Conservation (phyloP, 805 yeast species). For the Saturnispora mendoncae region DNA sequence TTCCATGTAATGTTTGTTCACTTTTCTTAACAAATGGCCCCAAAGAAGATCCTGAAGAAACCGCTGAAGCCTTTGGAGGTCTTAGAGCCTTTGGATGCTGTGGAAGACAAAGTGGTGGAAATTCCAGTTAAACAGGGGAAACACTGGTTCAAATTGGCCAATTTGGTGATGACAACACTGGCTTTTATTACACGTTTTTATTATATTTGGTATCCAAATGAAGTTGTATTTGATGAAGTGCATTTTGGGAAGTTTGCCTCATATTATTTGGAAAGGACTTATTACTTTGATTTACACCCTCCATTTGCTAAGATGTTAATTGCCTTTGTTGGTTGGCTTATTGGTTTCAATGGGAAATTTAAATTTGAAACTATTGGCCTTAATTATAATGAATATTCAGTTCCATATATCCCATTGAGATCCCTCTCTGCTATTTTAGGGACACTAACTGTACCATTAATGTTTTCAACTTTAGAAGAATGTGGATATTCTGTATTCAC, state of each 20-base stretch:
- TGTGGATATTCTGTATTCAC: constrained; percentile 72
- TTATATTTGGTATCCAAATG: constrained; percentile 53
- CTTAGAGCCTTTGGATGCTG: background rate
- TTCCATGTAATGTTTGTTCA: background rate
- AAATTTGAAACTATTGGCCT: constrained; percentile 88
- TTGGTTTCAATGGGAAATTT: constrained; percentile 87
- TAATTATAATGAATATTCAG: constrained; percentile 64
- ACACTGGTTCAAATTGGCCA: constrained; percentile 26
- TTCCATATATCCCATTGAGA: constrained; percentile 81
- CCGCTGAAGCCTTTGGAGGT: background rate
- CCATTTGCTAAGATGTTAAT: constrained; percentile 93
- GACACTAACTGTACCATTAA: constrained; percentile 68
- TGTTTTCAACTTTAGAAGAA: constrained; percentile 80
- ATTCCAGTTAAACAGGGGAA: background rate
- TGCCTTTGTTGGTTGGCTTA: constrained; percentile 81
- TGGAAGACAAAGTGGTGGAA: background rate
- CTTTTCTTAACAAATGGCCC: constrained; percentile 15
- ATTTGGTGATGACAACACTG: constrained; percentile 31
- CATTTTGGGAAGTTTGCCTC: constrained; percentile 76
- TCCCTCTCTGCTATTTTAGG: constrained; percentile 75
- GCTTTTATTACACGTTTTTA: constrained; percentile 52
- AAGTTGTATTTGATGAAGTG: constrained; percentile 60
- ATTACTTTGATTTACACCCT: constrained; percentile 95
- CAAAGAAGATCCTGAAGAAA: constrained; percentile 13
- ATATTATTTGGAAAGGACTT: constrained; percentile 79